A percentile compares a stretch with the other conserved stretches of the same genome.
These are phyloP conservation scores for Scleroderma citrinum DNA, from an alignment of 768 basidiomycete genomes.

Conservation along the genomic window DNA sequence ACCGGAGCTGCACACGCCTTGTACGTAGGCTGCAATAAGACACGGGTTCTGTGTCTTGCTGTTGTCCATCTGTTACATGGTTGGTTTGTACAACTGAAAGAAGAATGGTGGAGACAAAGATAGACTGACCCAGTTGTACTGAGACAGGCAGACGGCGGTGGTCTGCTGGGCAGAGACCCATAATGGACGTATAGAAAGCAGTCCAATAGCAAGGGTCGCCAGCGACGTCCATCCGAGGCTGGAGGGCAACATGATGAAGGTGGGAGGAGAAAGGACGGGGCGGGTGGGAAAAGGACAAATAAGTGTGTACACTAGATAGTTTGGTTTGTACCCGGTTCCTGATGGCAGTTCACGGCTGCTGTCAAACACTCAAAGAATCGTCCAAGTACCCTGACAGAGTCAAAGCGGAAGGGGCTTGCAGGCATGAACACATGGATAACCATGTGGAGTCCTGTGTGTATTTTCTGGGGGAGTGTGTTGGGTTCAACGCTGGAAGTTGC, in stretches of 20 bases:
- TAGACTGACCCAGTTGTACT: constrained; percentile 24
- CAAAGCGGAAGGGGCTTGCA: no score
- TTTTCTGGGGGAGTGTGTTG: no score
- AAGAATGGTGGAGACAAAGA: neutral
- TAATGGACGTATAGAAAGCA: constrained; percentile 14
- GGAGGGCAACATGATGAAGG: constrained; percentile 9
- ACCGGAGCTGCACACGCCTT: constrained; percentile 37
- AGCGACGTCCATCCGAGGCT: constrained; percentile 10
- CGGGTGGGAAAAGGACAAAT: neutral
- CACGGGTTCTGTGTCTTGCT: constrained; percentile 45
- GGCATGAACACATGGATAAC: no score
- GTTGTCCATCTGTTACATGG: constrained; percentile 30
- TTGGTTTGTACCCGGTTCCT: constrained; percentile 6
- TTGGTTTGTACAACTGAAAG: neutral
- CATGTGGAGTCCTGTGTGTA: no score
- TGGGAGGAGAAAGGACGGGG: neutral
- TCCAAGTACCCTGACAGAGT: neutral
- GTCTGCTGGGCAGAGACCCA: constrained; percentile 19
- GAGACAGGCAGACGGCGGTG: constrained; percentile 13
- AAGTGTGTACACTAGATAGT: neutral
- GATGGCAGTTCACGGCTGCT: constrained; percentile 6
- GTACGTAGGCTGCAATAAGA: constrained; percentile 36
- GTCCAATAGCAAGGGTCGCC: constrained; percentile 10
- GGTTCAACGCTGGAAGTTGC: no score
- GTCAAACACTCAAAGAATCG: neutral